phyloP scores from a whole-genome alignment of 805 yeast genomes.

The Ogataea parapolymorpha region DNA sequence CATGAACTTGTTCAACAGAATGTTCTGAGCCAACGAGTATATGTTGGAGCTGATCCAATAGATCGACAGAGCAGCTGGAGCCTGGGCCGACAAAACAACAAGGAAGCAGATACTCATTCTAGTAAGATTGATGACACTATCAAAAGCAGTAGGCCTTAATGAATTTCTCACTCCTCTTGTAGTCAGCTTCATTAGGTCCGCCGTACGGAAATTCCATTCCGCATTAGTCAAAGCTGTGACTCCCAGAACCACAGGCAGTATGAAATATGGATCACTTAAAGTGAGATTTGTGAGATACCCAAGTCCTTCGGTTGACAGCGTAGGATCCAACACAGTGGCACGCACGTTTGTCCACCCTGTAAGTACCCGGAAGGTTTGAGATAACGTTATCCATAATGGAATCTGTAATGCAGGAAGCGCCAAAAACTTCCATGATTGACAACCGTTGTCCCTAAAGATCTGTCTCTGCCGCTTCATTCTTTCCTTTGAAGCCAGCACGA shows the following conservation, averaged over 20 bases:
- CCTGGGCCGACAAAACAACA: constrained; percentile 82
- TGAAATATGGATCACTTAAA: constrained; percentile 54
- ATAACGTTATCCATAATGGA: constrained; percentile 82
- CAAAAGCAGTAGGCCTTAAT: constrained; percentile 55
- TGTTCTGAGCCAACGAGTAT: constrained; percentile 73
- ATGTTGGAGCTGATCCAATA: constrained; percentile 89
- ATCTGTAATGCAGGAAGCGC: constrained; percentile 76
- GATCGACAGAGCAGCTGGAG: constrained; percentile 76
- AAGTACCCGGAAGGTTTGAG: constrained; percentile 68
- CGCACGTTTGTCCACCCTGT: constrained; percentile 58
- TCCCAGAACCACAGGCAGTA: constrained; percentile 73
- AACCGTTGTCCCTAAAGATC: constrained; percentile 62
- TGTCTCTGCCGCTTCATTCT: constrained; percentile 67
- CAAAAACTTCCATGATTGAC: constrained; percentile 79
- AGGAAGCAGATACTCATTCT: constrained; percentile 73
- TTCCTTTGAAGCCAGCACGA: constrained; percentile 72
- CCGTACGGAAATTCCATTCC: constrained; percentile 76
- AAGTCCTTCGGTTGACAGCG: constrained; percentile 51
- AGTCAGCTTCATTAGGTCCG: constrained; percentile 45
- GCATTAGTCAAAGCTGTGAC: constrained; percentile 68
- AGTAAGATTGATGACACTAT: constrained; percentile 64
- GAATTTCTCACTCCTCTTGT: constrained; percentile 39
- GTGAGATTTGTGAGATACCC: constrained; percentile 62
- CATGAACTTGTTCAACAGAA: constrained; percentile 59
- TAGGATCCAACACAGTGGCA: constrained; percentile 46